These are phyloP conservation scores for Ordospora pajunii DNA, from an alignment of 371 early-diverging fungal genomes.

Conservation along the genomic window DNA sequence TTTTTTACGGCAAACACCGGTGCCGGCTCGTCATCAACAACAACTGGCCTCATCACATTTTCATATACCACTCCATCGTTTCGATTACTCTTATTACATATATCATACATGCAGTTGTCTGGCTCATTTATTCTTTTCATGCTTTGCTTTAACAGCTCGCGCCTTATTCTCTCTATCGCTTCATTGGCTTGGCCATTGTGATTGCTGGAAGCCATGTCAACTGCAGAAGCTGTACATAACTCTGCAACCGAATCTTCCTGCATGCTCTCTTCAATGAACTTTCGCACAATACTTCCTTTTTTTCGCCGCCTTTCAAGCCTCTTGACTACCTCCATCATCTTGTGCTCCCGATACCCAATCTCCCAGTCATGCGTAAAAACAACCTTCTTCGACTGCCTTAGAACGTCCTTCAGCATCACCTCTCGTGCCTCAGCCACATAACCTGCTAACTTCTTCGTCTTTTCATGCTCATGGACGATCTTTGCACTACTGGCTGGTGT, in stretches of 20 bases:
- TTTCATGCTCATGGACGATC: background rate
- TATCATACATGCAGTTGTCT: too few species aligned
- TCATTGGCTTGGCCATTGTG: too few species aligned
- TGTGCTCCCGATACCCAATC: slow-evolving; percentile 2
- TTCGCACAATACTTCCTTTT: background rate
- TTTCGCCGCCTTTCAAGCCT: background rate
- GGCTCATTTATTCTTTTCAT: too few species aligned
- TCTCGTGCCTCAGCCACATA: background rate
- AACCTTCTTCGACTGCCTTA: background rate
- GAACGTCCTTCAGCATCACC: background rate
- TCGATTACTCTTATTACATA: background rate
- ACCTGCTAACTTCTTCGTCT: background rate
- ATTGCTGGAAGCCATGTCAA: too few species aligned
- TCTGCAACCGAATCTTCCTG: too few species aligned
- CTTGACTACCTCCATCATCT: background rate
- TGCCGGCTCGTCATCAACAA: background rate
- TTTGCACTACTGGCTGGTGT: background rate
- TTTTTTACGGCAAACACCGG: background rate
- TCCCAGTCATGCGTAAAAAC: slow-evolving; percentile 4
- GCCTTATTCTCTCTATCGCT: too few species aligned
- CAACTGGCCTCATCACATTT: background rate
- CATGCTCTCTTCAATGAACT: too few species aligned
- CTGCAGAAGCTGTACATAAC: too few species aligned
- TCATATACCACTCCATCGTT: background rate
- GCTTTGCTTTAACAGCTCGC: too few species aligned